Base-by-base conservation (phyloP, 2,329 filamentous ascomycete species). In the Proliferodiscus dingleyae region DNA sequence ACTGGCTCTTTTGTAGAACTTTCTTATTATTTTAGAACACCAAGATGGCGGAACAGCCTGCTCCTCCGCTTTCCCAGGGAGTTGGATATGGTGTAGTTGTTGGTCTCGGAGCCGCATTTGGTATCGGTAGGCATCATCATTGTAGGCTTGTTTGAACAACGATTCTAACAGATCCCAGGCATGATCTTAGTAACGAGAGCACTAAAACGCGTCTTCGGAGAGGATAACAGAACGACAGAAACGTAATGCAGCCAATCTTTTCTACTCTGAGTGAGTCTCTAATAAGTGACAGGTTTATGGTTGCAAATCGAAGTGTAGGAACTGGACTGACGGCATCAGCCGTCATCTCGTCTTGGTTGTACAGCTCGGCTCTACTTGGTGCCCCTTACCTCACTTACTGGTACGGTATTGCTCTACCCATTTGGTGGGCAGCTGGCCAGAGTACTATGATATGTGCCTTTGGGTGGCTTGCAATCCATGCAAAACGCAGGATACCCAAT, bases 211-310 rank as follows among this genome's bases (percentile, higher is more conserved):
- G n/a, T n/a, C n/a, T n/a, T n/a, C n/a, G n/a, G n/a, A n/a, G n/a
- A n/a, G n/a, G n/a, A n/a, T n/a, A n/a, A n/a, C n/a, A n/a, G n/a
- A n/a, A n/a, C n/a, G n/a, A n/a, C n/a, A n/a, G n/a, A n/a, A n/a
- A n/a, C n/a, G n/a, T n/a, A n/a, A n/a, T n/a, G n/a, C n/a, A n/a
- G n/a, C n/a, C n/a, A n/a, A n/a, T n/a, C n/a, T n/a, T n/a, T n/a
- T n/a, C n/a, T n/a, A n/a, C n/a, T n/a, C n/a, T n/a, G n/a, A n/a
- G n/a, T n/a, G n/a, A n/a, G n/a, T n/a, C n/a, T n/a, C n/a, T n/a
- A n/a, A n/a, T 89, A 0, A 89, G 85, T 7, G 89, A 94, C 68
- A 90, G 89, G 78, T 94, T 94, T 73, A 88, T 77, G 51, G 94
- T 89, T 0, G 89, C 89, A 36, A 88, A 88, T 15, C 75, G 89